A percentile compares a stretch with the other conserved stretches of the same genome.
phyloP scores from a whole-genome alignment of 2,329 filamentous ascomycete genomes.

The Calonectria hongkongensis region DNA sequence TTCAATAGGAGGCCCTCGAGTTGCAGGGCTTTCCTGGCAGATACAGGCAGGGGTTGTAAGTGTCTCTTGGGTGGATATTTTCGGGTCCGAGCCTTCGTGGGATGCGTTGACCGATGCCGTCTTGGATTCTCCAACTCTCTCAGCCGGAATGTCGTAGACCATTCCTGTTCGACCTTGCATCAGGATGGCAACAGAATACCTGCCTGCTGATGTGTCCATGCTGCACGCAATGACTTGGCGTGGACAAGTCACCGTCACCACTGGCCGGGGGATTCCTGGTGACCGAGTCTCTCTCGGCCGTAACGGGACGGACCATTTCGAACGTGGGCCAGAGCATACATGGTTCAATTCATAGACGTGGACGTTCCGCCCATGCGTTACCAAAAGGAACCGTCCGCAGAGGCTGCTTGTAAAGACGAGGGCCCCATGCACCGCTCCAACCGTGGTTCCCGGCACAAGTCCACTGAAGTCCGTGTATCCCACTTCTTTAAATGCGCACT shows the following conservation, averaged over 20 bases:
- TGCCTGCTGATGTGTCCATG: constrained; percentile 76
- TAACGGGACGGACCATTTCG: constrained; percentile 53
- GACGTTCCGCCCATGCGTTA: constrained; percentile 71
- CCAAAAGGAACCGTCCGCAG: constrained; percentile 75
- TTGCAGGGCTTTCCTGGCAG: constrained; percentile 50
- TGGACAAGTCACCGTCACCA: constrained; percentile 74
- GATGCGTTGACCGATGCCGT: constrained; percentile 34
- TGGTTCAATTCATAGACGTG: constrained; percentile 71
- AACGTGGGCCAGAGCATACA: constrained; percentile 57
- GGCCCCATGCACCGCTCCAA: constrained; percentile 51
- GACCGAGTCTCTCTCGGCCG: constrained; percentile 49
- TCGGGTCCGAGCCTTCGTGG: constrained; percentile 39
- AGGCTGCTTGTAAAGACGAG: constrained; percentile 71
- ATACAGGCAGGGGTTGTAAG: constrained; percentile 44
- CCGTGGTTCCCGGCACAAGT: constrained; percentile 50
- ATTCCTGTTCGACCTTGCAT: constrained; percentile 77
- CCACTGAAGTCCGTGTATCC: constrained; percentile 62
- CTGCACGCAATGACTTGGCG: constrained; percentile 74
- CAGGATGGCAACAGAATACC: constrained; percentile 74
- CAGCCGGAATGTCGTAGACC: constrained; percentile 71
- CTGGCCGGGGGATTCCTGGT: constrained; percentile 61
- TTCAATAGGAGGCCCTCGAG: constrained; percentile 56
- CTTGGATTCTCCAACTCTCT: constrained; percentile 39
- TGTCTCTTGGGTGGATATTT: constrained; percentile 29
- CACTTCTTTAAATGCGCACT: constrained; percentile 57